Base-by-base conservation (phyloP, 1,284 basidiomycete genomes). In the Ceratobasidium sp. region DNA sequence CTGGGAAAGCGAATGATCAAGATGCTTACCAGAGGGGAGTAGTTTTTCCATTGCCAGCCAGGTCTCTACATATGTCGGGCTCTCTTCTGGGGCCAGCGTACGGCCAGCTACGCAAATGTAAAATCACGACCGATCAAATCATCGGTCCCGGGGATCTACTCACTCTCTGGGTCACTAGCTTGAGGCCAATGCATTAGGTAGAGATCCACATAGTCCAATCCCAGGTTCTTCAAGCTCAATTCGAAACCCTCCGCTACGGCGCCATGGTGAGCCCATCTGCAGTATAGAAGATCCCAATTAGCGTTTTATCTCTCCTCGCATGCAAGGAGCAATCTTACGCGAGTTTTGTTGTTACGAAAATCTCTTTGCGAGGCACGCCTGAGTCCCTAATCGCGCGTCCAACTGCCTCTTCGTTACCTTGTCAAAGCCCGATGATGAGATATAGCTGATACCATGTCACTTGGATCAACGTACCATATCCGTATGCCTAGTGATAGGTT, bases 151-250 rank as follows among this genome's bases (percentile, higher is more conserved):
- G 19, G 41, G 51, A 17, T 47, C 41, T 31, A 22, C 29, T 31
- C 1, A 75, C 65, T 66, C 3, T 33, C 22, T 50, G 48, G n/a
- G 27, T 48, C 41, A 27, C 54, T 56, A 47, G 62, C 29, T 60
- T 82, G 60, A 1, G 82, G 81, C 89, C 89, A 91, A 82, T 92
- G 91, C 81, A 93, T 86, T 24, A 93, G 84, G 81, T 90, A 93
- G 27, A 93, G 82, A 80, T 93, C 91, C 69, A 93, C 85, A 81
- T 93, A 93, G 29, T 86, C 89, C 50, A 88, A 77, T 44, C 85
- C 86, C 15, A 93, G 86, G 77, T 87, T 85, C 71, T 85, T 81
- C 29, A 93, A 83, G 11, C 88, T 89, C 63, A 84, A 80, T 75
- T 89, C 86, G 75, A 92, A 84, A 31, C 84, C 86, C 79, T 88